Conservation (phyloP, 192 early-diverging fungal species). For the Chytriomyces hyalinus region DNA sequence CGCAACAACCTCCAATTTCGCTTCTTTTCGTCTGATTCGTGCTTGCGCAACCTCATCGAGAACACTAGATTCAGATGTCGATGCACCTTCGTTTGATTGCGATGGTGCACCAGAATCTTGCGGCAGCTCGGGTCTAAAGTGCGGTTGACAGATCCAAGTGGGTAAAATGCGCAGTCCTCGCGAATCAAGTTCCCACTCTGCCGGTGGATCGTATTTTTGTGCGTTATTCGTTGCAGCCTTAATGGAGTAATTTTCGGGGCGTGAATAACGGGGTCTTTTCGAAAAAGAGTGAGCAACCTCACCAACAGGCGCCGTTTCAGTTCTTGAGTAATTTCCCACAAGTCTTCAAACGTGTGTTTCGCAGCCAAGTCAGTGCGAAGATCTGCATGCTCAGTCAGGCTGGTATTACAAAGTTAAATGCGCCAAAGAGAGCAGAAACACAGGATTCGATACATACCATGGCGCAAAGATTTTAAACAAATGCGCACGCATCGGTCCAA, state of each 20-base stretch:
- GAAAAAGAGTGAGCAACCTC: background rate
- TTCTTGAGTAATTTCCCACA: constrained; percentile 60
- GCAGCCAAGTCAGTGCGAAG: constrained; percentile 74
- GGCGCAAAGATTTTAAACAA: constrained; percentile 89
- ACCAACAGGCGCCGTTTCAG: constrained; percentile 62
- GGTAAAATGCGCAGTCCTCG: constrained; percentile 66
- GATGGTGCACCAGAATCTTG: background rate
- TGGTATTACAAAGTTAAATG: background rate
- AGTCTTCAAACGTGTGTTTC: constrained; percentile 63
- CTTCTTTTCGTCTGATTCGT: constrained; percentile 16
- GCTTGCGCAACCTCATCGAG: constrained; percentile 1
- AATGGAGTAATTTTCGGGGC: background rate
- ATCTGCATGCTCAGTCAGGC: constrained; percentile 79
- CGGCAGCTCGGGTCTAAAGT: constrained; percentile 55
- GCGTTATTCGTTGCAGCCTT: constrained; percentile 28
- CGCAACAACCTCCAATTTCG: background rate
- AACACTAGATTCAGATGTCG: no score
- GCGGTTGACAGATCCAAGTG: constrained; percentile 73
- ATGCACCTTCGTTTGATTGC: background rate
- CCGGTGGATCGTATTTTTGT: constrained; percentile 38
- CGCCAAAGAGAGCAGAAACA: constrained; percentile 12
- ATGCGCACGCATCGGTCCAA: constrained; percentile 80
- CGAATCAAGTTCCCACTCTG: constrained; percentile 49
- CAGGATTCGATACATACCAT: constrained; percentile 26
- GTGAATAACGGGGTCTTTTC: no score